Conservation (phyloP, 805 yeast species). For the Candida xyloterini region DNA sequence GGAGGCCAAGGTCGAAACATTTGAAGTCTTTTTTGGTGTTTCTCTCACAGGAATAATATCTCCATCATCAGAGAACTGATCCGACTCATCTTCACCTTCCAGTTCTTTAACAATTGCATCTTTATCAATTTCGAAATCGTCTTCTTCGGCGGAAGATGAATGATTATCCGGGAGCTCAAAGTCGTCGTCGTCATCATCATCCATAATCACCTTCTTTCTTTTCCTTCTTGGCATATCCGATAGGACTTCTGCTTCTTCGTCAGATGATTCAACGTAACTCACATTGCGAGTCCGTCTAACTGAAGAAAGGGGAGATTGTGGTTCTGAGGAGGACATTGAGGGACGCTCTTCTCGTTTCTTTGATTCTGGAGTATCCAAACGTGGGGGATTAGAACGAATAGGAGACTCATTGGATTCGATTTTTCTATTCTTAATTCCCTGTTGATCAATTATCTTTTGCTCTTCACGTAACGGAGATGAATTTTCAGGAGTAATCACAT, state of each 20-base stretch:
- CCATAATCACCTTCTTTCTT: slow-evolving; percentile 12
- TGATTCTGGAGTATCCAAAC: not conserved
- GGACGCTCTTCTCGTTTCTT: not conserved
- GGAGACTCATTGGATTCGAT: not conserved
- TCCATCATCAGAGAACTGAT: slow-evolving; percentile 17
- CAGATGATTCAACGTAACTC: slow-evolving; percentile 18
- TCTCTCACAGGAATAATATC: slow-evolving; percentile 13
- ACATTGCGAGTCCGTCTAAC: slow-evolving; percentile 16
- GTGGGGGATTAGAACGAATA: not conserved
- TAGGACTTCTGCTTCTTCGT: slow-evolving; percentile 13
- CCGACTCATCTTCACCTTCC: slow-evolving; percentile 1
- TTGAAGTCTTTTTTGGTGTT: slow-evolving; percentile 3
- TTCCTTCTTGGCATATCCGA: slow-evolving; percentile 5
- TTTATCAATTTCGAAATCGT: slow-evolving; percentile 27
- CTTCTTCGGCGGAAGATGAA: slow-evolving; percentile 16
- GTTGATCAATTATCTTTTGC: not conserved
- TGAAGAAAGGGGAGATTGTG: slow-evolving; percentile 7
- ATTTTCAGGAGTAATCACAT: slow-evolving; percentile 26
- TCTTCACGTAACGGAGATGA: slow-evolving; percentile 22
- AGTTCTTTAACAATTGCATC: slow-evolving; percentile 11
- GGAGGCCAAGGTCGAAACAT: slow-evolving; percentile 3
- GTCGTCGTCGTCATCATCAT: slow-evolving; percentile 18
- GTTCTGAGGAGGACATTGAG: not conserved
- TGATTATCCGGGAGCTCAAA: slow-evolving; percentile 14
- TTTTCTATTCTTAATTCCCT: no score